Base-by-base conservation (phyloP, 2,329 filamentous ascomycete species). In the Colletotrichum echinochloae region DNA sequence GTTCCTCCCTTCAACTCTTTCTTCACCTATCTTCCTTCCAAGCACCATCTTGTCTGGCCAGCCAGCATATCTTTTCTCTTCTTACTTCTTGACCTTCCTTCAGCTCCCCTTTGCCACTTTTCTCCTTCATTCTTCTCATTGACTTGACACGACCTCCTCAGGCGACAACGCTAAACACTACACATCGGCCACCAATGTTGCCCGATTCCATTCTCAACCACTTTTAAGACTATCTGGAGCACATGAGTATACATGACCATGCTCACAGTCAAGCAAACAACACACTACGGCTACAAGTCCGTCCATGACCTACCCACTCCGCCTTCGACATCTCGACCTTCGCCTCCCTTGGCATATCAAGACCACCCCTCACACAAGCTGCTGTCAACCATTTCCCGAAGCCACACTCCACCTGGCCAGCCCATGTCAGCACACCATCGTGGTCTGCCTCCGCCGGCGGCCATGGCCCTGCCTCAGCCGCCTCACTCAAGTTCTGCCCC, bases 341-440 rank as follows among this genome's bases (percentile, higher is more conserved):
- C 87, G 76, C 86, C 87, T 78, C 85, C 86, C 76, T 80, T 87
- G 78, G 83, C 80, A 75, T 81, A 83, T 73, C 83, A 83, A 81
- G 86, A 88, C 75, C 63, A 70, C 37, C 75, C 78, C 73, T 78
- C 78, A 60, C 81, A 83, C 73, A 85, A 84, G 75, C 73, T 80
- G 70, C 72, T 81, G 66, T 76, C 81, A 70, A 75, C 79, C 73
- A 75, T 81, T 72, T 80, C 82, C 72, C 81, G 79, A 54, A 83
- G 82, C 76, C 80, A 83, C 77, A 87, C 85, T 77, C 82, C 86
- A 70, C 80, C 82, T 72, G 79, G 80, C 75, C 84, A 87, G 82
- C 83, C 82, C 80, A 93, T 93, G 91, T 90, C 91, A 77, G 88
- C 87, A 77, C 87, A 90, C 80, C 90, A 91, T 81, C 89, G 91